A percentile compares a stretch with the other conserved stretches of the same genome.
Conservation (phyloP, 768 basidiomycete genomes). For the Cystofilobasidium macerans region DNA sequence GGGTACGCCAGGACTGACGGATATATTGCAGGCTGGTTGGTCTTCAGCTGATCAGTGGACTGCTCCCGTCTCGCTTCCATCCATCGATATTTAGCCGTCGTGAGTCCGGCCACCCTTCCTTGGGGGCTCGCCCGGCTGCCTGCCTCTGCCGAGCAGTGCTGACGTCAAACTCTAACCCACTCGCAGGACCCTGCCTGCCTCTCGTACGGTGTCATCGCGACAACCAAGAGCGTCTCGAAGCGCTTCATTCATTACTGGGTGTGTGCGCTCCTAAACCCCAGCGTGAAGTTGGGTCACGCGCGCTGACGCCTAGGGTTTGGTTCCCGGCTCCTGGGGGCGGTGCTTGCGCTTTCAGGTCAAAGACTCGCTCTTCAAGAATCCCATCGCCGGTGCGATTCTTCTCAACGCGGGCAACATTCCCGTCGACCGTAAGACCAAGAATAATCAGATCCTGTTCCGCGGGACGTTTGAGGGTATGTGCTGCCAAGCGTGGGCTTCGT, state of each 20-base stretch:
- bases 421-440: constrained; percentile 74
- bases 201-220: constrained; percentile 23
- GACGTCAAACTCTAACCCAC: not conserved
- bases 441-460: constrained; percentile 74
- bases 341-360: constrained; percentile 55
- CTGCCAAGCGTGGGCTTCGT: not conserved
- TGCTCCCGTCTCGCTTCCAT: not conserved
- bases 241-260: constrained; percentile 59
- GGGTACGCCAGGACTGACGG: too few relatives aligned
- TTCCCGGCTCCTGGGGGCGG: constrained; percentile 43
- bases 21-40: constrained; percentile 74
- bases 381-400: constrained; percentile 51
- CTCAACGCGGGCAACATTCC: constrained; percentile 81
- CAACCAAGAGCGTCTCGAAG: constrained; percentile 28
- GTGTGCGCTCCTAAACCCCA: constrained; percentile 9
- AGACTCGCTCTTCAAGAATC: constrained; percentile 75
- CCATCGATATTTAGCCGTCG: constrained; percentile 27
- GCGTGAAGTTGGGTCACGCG: too few relatives aligned
- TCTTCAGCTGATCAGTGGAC: constrained; percentile 41
- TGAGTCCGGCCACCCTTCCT: not conserved
- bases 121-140: constrained; percentile 20
- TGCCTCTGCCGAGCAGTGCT: constrained; percentile 21
- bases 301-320: not conserved
- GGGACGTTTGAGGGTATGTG: constrained; percentile 61
- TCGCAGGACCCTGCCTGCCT: constrained; percentile 25